Evolutionary conservation across 148 eudicot genomes (phyloP), one percentile per base, ranked within the genome.

Genomic region (Nepenthes gracilis): DNA sequence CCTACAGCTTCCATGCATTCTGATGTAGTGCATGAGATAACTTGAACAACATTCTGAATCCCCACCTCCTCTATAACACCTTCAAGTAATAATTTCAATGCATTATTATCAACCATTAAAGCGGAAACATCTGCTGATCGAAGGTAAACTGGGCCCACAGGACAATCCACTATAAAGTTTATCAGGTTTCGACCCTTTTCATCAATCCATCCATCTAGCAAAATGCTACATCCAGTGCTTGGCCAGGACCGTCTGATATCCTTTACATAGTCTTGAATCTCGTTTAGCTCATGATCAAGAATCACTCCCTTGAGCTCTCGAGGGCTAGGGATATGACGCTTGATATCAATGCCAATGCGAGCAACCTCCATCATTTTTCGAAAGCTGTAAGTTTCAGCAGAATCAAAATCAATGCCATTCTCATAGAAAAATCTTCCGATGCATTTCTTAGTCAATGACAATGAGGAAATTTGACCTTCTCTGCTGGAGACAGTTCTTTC

Each of bases 121-220:
- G 74, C 67, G 43, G 96, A 76, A 69, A 88, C 67, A 67, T 85
- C 87, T 5, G 64, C 57, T 13, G 96, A 78, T 13, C 70, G 60
- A 13, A 83, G 83, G 74, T 83, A 89, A 34, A 83, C 40, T 1
- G 93, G 67, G 5, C 96, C 96, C n/a, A 53, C 67, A 2, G 90
- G 90, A 64, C 81, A 83, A 48, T 78, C 81, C 2, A 70, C 89
- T 43, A 89, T 48, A 48, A 85, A 61, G 64, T 78, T 83, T 9
- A 89, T 33, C 59, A 89, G 63, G 51, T 68, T 52, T 32, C 84
- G 74, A 33, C 84, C 87, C 23, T 32, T 66, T n/a, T 36, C 74
- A 73, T 81, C 84, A 1, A 59, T 72, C 96, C 96, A 89, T 34
- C 85, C 96, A 70, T 89, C 96, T 12, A 89, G 67, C 61, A 83